Percentiles rank a stretch among this genome's conserved stretches.
These are phyloP conservation scores for Colletotrichum horii DNA, from an alignment of 2,329 filamentous ascomycete genomes.

Conservation along the genomic window DNA sequence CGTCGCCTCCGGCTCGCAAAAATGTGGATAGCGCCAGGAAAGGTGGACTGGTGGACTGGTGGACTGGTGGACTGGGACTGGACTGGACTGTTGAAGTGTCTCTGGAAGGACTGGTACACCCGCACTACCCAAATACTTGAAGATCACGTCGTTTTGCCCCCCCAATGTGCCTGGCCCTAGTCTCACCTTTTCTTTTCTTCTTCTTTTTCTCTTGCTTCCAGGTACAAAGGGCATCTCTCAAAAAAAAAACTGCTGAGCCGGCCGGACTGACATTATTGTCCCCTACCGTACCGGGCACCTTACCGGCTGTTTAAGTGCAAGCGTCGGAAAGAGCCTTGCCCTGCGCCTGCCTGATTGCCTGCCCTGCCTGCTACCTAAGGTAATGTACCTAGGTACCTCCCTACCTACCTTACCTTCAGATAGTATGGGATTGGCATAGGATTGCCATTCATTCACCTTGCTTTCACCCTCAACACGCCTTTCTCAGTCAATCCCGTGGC, in stretches of 20 bases:
- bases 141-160: background rate
- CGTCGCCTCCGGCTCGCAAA: background rate
- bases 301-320: background rate
- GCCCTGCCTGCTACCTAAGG: background rate
- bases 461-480: background rate
- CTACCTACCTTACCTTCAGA: too few species aligned
- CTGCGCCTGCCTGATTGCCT: background rate
- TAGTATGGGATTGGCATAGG: background rate
- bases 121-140: background rate
- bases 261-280: background rate
- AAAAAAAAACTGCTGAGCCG: background rate
- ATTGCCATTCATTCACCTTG: background rate
- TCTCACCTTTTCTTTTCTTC: background rate
- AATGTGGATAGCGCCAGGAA: background rate
- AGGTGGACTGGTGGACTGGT: background rate
- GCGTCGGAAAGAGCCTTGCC: background rate
- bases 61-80: background rate
- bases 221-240: background rate
- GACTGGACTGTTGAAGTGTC: background rate
- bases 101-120: background rate
- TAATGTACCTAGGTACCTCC: background rate
- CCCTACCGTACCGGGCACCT: background rate
- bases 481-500: background rate
- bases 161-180: background rate
- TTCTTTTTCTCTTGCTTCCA: background rate